phyloP scores from a whole-genome alignment of 2,329 filamentous ascomycete genomes.

The Cytospora paraplurivora region DNA sequence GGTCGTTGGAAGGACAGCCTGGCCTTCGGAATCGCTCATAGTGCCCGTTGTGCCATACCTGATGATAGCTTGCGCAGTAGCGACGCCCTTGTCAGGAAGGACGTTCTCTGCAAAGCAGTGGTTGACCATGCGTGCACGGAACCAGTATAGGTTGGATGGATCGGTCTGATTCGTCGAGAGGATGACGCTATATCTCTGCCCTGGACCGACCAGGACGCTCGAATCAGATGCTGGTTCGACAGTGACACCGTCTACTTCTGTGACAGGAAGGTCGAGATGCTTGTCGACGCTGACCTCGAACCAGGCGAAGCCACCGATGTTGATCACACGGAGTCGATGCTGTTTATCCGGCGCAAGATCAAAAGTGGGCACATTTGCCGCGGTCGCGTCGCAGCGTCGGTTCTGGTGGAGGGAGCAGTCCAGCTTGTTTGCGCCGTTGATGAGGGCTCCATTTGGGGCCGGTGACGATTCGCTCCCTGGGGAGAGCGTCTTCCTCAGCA shows the following conservation, averaged over 20 bases:
- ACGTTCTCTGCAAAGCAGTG: constrained; percentile 60
- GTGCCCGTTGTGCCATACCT: constrained; percentile 41
- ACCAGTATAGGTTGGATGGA: constrained; percentile 57
- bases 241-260: constrained; percentile 71
- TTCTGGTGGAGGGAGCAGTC: constrained; percentile 42
- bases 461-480: constrained; percentile 47
- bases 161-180: constrained; percentile 60
- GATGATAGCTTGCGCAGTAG: constrained; percentile 53
- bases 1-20: constrained; percentile 41
- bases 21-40: neutral
- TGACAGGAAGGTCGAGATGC: constrained; percentile 55
- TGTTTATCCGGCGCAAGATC: constrained; percentile 55
- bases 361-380: constrained; percentile 44
- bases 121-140: constrained; percentile 63
- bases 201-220: constrained; percentile 67
- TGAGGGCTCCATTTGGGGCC: constrained; percentile 48
- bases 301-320: constrained; percentile 70
- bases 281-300: constrained; percentile 73
- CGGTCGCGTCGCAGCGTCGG: constrained; percentile 48
- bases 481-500: constrained; percentile 42
- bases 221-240: constrained; percentile 61
- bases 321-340: constrained; percentile 69
- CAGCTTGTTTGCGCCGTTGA: constrained; percentile 47
- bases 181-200: constrained; percentile 70
- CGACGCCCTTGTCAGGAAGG: constrained; percentile 44